Evolutionary conservation across 2,329 filamentous ascomycete species (phyloP).

Genomic region (Cercospora sp.): DNA sequence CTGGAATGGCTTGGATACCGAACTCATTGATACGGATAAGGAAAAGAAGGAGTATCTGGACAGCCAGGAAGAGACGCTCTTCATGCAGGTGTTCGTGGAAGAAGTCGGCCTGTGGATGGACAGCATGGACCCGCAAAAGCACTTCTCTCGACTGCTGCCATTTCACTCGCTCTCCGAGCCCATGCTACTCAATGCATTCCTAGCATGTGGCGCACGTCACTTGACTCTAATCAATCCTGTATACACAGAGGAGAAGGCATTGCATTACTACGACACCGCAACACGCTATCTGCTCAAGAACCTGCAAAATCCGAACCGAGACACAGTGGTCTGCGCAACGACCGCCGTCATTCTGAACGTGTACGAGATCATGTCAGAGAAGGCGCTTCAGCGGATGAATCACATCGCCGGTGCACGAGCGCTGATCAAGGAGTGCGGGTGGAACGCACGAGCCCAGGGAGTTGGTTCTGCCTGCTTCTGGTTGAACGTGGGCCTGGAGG

Average conservation of each 20-base stretch:
- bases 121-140: constrained; percentile 78
- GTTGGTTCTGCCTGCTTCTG: constrained; percentile 90
- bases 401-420: constrained; percentile 83
- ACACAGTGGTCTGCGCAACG: constrained; percentile 80
- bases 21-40: constrained; percentile 42
- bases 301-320: constrained; percentile 79
- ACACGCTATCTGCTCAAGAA: constrained; percentile 74
- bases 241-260: constrained; percentile 73
- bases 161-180: constrained; percentile 78
- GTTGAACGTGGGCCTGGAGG: constrained; percentile 87
- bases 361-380: constrained; percentile 89
- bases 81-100: constrained; percentile 89
- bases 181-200: constrained; percentile 83
- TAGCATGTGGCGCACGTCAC: constrained; percentile 85
- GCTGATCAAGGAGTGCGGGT: constrained; percentile 84
- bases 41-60: constrained; percentile 64
- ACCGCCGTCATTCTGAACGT: constrained; percentile 87
- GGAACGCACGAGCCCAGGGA: constrained; percentile 76
- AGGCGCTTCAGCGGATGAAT: constrained; percentile 76
- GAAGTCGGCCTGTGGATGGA: constrained; percentile 95
- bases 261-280: constrained; percentile 82
- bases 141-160: constrained; percentile 80
- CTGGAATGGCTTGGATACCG: constrained; percentile 42
- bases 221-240: constrained; percentile 68
- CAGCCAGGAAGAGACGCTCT: constrained; percentile 75